phyloP scores from a whole-genome alignment of 129 eudicot species.

The Flaveria sonorensis region DNA sequence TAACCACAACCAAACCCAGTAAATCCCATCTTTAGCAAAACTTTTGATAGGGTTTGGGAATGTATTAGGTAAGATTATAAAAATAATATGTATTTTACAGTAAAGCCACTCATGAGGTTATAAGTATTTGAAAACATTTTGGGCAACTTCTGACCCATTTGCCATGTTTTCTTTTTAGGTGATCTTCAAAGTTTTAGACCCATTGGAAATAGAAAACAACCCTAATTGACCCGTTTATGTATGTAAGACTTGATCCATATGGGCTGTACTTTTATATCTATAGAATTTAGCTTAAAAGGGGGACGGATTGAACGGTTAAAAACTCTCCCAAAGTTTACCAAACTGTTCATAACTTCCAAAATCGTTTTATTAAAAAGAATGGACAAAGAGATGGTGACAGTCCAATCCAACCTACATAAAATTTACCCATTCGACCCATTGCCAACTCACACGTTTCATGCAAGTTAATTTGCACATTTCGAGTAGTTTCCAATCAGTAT shows the following conservation, averaged over 20 bases:
- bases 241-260: background rate
- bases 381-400: background rate
- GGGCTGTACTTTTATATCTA: background rate
- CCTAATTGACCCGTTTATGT: background rate
- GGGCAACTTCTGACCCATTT: background rate
- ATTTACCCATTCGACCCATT: background rate
- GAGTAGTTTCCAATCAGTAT: background rate
- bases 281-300: background rate
- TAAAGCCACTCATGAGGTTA: background rate
- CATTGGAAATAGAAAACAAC: background rate
- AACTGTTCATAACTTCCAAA: background rate
- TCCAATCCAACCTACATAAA: too few relatives aligned
- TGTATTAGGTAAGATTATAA: too few relatives aligned
- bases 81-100: background rate
- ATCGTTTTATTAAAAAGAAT: background rate
- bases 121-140: background rate
- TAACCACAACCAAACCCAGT: background rate
- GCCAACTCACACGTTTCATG: background rate
- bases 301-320: background rate
- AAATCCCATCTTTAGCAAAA: too few relatives aligned
- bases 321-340: background rate
- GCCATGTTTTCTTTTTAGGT: background rate
- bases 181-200: background rate
- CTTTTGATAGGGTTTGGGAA: too few relatives aligned
- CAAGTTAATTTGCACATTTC: too few relatives aligned